Conservation (phyloP, 2,329 filamentous ascomycete species). For the Neofusicoccum kwambonambiense region DNA sequence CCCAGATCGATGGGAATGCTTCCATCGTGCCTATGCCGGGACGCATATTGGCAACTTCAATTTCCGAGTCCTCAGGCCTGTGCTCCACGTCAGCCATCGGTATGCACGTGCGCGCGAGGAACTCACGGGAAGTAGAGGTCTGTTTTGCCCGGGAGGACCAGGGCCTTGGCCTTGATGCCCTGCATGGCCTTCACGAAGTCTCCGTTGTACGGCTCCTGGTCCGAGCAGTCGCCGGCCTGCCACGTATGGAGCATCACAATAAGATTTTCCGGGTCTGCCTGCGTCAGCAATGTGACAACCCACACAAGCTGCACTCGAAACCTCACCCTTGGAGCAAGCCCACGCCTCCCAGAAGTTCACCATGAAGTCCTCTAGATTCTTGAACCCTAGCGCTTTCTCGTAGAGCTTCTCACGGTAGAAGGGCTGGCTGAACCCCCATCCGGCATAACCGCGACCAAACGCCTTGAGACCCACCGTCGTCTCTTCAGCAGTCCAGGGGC, state of each 20-base stretch:
- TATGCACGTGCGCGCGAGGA: not conserved
- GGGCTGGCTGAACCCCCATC: conserved; percentile 76
- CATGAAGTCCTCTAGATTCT: conserved; percentile 71
- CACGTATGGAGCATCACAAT: conserved; percentile 75
- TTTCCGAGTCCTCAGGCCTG: conserved; percentile 72
- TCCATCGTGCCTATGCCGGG: conserved; percentile 56
- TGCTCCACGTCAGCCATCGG: conserved; percentile 17
- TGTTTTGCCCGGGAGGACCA: conserved; percentile 70
- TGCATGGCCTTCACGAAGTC: conserved; percentile 62
- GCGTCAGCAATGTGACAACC: not conserved
- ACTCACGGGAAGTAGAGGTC: conserved; percentile 76
- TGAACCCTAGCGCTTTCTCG: conserved; percentile 63
- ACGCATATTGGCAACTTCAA: conserved; percentile 66
- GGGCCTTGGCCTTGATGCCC: conserved; percentile 67
- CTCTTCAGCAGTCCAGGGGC: conserved; percentile 55
- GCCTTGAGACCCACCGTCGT: conserved; percentile 63
- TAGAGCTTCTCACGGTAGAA: conserved; percentile 75
- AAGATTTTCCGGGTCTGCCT: conserved; percentile 68
- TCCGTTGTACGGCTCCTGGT: conserved; percentile 66
- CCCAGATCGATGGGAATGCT: conserved; percentile 63
- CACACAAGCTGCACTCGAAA: not conserved
- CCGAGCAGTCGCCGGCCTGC: conserved; percentile 70
- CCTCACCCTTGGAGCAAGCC: conserved; percentile 63
- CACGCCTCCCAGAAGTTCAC: conserved; percentile 73
- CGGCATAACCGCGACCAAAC: conserved; percentile 72